Base-by-base conservation (phyloP, 257 asterid genomes). In the Coffea canephora region DNA sequence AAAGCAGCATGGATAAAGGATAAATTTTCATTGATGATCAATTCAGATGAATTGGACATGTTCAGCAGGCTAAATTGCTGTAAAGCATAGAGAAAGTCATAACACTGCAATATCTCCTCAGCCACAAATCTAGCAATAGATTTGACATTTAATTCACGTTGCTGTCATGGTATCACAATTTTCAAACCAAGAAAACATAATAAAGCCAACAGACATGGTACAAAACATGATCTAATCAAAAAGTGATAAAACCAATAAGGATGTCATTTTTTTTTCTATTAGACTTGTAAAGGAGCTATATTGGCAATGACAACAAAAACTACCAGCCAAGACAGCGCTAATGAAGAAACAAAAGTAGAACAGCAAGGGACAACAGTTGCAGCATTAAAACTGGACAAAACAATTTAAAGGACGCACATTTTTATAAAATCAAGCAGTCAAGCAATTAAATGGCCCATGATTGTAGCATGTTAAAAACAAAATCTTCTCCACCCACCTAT, bases 401-500 rank as follows among this genome's bases (percentile, higher is more conserved):
- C 16, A 46, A 75, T 67, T 59, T 39, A 59, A 55, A 18, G 79
- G 18, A 70, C 79, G 6, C 71, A 18, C 79, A 16, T 61, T 52
- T 16, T 62, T 57, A 43, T 61, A 43, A 41, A 2, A 43, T 65
- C 59, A 62, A 23, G 16, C 15, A 62, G 57, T 14, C 39, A 27
- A 61, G 45, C 39, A 55, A 10, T 57, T 61, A 67, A n/a, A 5
- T 25, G 5, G 41, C 43, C 39, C 39, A 8, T 25, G 12, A 11
- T 46, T 8, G 1, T 57, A 10, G 21, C 77, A 36, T 52, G 48
- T 19, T 25, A 57, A 39, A 54, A 71, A 6, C 62, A 43, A 41
- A 15, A n/a, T 50, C 6, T 23, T 66, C 55, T n/a, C 43, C 77
- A 14, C 15, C 77, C 18, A 71, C 14, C 16, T 43, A 71, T 46